Conservation (phyloP, 805 yeast genomes). For the Metschnikowia santaceciliae region DNA sequence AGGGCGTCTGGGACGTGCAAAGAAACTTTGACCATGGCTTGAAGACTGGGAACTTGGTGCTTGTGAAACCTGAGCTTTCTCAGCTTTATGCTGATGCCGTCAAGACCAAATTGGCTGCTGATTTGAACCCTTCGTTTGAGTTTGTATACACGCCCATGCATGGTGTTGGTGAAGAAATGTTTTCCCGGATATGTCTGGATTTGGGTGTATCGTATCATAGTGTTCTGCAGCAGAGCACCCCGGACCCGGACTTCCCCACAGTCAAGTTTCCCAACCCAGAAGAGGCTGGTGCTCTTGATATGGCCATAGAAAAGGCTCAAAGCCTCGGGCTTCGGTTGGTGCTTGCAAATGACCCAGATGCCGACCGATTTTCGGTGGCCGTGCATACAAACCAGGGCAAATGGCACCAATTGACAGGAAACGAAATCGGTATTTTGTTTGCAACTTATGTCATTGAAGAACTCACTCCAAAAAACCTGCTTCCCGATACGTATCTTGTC, state of each 20-base stretch:
- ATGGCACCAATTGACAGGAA: constrained; percentile 87
- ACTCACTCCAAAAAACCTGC: constrained; percentile 20
- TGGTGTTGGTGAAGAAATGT: constrained; percentile 80
- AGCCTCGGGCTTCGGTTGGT: constrained; percentile 48
- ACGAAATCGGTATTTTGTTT: constrained; percentile 83
- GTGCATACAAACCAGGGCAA: constrained; percentile 39
- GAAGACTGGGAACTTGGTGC: constrained; percentile 26
- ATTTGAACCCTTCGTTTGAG: constrained; percentile 27
- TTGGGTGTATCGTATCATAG: constrained; percentile 33
- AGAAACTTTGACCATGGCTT: constrained; percentile 30
- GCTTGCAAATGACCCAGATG: constrained; percentile 94
- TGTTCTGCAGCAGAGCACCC: constrained; percentile 64
- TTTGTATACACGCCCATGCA: constrained; percentile 93
- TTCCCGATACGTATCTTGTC: constrained; percentile 49
- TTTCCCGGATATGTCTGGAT: constrained; percentile 37
- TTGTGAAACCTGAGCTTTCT: constrained; percentile 42
- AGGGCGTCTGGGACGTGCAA: constrained; percentile 44
- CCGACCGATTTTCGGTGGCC: constrained; percentile 88
- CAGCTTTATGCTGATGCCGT: constrained; percentile 35
- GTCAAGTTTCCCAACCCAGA: constrained; percentile 94
- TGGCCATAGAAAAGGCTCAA: constrained; percentile 66
- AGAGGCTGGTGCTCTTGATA: constrained; percentile 82
- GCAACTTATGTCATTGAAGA: constrained; percentile 57
- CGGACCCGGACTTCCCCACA: constrained; percentile 85
- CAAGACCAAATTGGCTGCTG: constrained; percentile 28